These are phyloP conservation scores for Colletotrichum echinochloae DNA, from an alignment of 2,329 filamentous ascomycete species.

Conservation along the genomic window DNA sequence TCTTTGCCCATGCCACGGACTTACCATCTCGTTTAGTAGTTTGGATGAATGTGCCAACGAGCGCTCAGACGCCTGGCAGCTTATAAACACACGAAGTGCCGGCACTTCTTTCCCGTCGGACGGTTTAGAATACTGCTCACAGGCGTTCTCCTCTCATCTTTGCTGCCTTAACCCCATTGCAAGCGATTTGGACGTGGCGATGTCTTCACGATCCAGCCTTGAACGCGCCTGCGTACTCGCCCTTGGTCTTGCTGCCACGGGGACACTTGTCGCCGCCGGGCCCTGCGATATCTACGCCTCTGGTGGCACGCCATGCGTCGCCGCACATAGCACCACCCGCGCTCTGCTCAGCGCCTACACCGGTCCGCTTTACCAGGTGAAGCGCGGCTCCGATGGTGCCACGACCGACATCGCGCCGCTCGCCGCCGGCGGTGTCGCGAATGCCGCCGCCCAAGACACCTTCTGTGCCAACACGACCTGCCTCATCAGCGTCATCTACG, in stretches of 20 bases:
- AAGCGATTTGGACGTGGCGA: neutral
- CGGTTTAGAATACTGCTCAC: no score
- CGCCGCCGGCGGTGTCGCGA: constrained; percentile 70
- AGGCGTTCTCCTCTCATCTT: neutral
- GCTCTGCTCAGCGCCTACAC: constrained; percentile 67
- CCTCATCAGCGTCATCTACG: constrained; percentile 73
- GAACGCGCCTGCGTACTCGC: constrained; percentile 33
- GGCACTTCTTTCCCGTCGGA: no score
- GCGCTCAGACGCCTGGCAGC: neutral
- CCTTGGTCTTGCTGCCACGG: constrained; percentile 50
- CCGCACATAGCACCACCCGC: constrained; percentile 74
- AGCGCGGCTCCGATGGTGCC: constrained; percentile 63
- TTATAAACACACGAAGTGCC: neutral
- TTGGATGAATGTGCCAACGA: neutral
- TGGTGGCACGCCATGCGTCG: constrained; percentile 71
- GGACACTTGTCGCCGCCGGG: constrained; percentile 60
- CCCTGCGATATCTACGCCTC: constrained; percentile 72
- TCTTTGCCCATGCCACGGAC: neutral
- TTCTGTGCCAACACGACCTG: constrained; percentile 73
- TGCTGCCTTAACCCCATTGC: neutral
- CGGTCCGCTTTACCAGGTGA: constrained; percentile 70
- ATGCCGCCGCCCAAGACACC: constrained; percentile 69
- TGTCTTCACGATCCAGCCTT: constrained; percentile 20
- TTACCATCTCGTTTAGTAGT: neutral
- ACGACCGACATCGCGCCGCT: constrained; percentile 63